Evolutionary conservation across 2,329 filamentous ascomycete genomes (phyloP).

Genomic region (Colletotrichum sublineola): DNA sequence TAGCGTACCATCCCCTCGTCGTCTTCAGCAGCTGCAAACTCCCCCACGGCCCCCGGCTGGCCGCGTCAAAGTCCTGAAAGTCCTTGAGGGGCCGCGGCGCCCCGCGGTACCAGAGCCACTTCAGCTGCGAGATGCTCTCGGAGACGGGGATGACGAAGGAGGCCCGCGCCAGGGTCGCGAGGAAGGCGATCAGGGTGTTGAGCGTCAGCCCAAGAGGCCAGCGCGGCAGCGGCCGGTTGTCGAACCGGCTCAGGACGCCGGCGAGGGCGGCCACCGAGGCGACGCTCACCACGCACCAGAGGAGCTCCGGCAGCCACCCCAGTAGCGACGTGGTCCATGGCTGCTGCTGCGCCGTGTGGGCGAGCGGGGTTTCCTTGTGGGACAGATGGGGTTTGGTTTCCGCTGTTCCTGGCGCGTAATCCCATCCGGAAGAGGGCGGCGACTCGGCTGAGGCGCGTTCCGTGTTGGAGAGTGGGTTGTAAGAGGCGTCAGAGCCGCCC

Average conservation of each 20-base stretch:
- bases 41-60: conserved; percentile 43
- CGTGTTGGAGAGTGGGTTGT: not conserved
- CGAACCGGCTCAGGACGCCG: conserved; percentile 1
- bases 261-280: conserved; percentile 18
- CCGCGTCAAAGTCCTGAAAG: conserved; percentile 46
- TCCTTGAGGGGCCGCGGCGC: conserved; percentile 41
- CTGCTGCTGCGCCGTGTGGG: not conserved
- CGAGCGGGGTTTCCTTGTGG: not conserved
- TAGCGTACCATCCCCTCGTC: conserved; percentile 16
- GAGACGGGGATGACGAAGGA: conserved; percentile 46
- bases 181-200: conserved; percentile 48
- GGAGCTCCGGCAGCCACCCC: conserved; percentile 12
- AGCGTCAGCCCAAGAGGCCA: conserved; percentile 47
- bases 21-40: conserved; percentile 29
- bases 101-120: conserved; percentile 46
- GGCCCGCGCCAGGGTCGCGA: conserved; percentile 46
- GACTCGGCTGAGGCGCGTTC: not conserved
- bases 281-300: conserved; percentile 9
- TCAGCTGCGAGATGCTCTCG: conserved; percentile 46
- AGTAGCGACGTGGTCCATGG: not conserved
- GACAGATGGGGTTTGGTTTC: conserved; percentile 1
- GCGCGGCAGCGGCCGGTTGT: not conserved
- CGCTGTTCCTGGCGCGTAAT: not conserved
- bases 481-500: not conserved
- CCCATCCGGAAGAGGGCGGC: not conserved